phyloP scores from a whole-genome alignment of 495 filamentous ascomycete genomes.

The Hypoxylon lenormandii region DNA sequence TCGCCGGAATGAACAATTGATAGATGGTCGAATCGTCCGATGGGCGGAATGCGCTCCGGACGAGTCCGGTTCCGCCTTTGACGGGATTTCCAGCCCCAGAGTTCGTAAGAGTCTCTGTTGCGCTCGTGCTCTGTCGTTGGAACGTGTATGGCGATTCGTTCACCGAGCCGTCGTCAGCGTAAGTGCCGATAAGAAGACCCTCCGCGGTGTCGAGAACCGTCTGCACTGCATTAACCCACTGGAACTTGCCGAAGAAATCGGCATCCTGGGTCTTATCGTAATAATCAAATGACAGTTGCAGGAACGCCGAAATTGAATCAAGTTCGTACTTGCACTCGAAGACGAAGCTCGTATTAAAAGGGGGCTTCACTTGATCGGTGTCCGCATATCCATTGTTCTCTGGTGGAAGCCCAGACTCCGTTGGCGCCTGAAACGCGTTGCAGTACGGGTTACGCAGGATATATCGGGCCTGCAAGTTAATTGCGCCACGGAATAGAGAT shows the following conservation, averaged over 20 bases:
- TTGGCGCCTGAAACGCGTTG: slow-evolving; percentile 73
- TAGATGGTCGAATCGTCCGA: slow-evolving; percentile 71
- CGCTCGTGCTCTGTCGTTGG: slow-evolving; percentile 61
- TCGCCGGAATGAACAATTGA: slow-evolving; percentile 72
- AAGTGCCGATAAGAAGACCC: slow-evolving; percentile 68
- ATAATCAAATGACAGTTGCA: slow-evolving; percentile 70
- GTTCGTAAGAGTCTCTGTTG: slow-evolving; percentile 72
- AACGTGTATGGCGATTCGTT: slow-evolving; percentile 68
- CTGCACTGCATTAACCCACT: slow-evolving; percentile 66
- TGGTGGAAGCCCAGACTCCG: slow-evolving; percentile 63
- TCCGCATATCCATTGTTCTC: slow-evolving; percentile 53
- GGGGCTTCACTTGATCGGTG: slow-evolving; percentile 45
- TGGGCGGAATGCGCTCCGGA: slow-evolving; percentile 73
- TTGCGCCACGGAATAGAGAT: slow-evolving; percentile 70
- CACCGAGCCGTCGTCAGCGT: slow-evolving; percentile 65
- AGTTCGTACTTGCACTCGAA: slow-evolving; percentile 74
- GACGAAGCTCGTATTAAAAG: slow-evolving; percentile 47
- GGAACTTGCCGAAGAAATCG: slow-evolving; percentile 67
- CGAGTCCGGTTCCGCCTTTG: slow-evolving; percentile 67
- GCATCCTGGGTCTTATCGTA: slow-evolving; percentile 69
- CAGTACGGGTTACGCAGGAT: slow-evolving; percentile 70
- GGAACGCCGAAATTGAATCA: slow-evolving; percentile 74
- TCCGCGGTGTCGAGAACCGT: slow-evolving; percentile 63
- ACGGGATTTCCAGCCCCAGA: slow-evolving; percentile 70
- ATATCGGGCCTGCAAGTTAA: slow-evolving; percentile 75